Evolutionary conservation across 2,329 filamentous ascomycete species (phyloP), one percentile per base, ranked within the genome.

Genomic region (Didymella pinodella): DNA sequence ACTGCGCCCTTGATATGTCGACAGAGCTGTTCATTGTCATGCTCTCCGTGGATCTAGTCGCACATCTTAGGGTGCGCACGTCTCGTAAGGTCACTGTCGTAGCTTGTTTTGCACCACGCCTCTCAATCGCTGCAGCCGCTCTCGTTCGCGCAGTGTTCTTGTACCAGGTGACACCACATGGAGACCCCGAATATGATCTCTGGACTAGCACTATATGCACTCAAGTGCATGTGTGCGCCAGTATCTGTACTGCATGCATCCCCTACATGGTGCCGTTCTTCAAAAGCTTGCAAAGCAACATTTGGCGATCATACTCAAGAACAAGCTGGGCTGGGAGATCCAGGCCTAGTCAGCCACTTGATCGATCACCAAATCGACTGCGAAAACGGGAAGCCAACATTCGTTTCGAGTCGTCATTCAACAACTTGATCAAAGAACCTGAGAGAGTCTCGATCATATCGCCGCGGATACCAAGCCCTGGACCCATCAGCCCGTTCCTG

Each of bases 201-300:
- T 75, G 73, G 74, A 48, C 70, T 14, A 64, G 71, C 1, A 56
- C 67, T 8, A 62, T 76, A 41, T 65, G 69, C 26, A 69, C 71
- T 1, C 66, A 75, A 34, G 54, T 67, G 0, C 72, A 75, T 11
- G 64, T 74, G 1, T 74, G 68, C 40, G 48, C 70, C 5, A 69
- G 66, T 40, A 71, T 76, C 26, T 65, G 63, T 7, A 76, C 74
- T 7, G 73, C 72, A 29, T 73, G 72, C 49, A 71, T 76, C 31
- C 74, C 72, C 5, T 75, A 71, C 45, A 71, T 76, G 66, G 65
- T 72, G 7, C 69, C 70, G 0, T 70, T 71, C 46, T 72, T 75
- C 47, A 67, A 66, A 32, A 59, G 59, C 25, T 31, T 69, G 0
- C 68, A 71, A 16, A 55, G 61, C 2, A 65, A 56, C 5, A 48